Conservation (phyloP, 129 eudicot genomes). For the Tagetes erecta region DNA sequence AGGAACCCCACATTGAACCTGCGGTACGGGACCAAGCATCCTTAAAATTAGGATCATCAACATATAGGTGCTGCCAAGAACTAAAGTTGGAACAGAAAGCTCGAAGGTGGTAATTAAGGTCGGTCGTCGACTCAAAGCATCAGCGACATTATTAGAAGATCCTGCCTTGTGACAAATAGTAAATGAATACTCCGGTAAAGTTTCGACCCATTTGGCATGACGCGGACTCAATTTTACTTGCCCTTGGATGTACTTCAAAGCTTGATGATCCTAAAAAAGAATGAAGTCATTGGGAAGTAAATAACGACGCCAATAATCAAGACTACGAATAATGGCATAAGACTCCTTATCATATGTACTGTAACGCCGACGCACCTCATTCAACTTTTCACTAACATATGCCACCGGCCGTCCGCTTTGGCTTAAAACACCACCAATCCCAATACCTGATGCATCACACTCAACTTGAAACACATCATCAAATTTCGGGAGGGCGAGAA, state of each 20-base stretch:
- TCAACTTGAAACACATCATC: too few relatives aligned
- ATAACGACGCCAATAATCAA: too few relatives aligned
- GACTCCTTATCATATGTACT: too few relatives aligned
- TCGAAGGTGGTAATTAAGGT: not conserved
- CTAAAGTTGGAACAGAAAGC: not conserved
- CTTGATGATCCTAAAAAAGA: not conserved
- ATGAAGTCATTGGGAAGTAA: too few relatives aligned
- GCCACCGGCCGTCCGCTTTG: too few relatives aligned
- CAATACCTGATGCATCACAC: too few relatives aligned
- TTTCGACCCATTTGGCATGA: not conserved
- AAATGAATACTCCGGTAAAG: not conserved
- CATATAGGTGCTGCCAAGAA: not conserved
- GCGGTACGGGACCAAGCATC: not conserved
- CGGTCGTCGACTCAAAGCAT: not conserved
- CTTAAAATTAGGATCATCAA: not conserved
- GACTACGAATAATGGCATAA: too few relatives aligned
- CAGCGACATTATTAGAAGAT: not conserved
- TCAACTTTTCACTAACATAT: too few relatives aligned
- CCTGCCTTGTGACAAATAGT: not conserved
- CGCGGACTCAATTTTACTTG: not conserved
- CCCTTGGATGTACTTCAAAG: not conserved
- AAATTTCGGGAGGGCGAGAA: too few relatives aligned
- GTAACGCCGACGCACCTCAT: too few relatives aligned
- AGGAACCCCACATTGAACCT: too few relatives aligned
- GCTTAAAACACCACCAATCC: too few relatives aligned